Evolutionary conservation across 2,329 filamentous ascomycete species (phyloP), one percentile per base, ranked within the genome.

Genomic region (Aureobasidium musti): DNA sequence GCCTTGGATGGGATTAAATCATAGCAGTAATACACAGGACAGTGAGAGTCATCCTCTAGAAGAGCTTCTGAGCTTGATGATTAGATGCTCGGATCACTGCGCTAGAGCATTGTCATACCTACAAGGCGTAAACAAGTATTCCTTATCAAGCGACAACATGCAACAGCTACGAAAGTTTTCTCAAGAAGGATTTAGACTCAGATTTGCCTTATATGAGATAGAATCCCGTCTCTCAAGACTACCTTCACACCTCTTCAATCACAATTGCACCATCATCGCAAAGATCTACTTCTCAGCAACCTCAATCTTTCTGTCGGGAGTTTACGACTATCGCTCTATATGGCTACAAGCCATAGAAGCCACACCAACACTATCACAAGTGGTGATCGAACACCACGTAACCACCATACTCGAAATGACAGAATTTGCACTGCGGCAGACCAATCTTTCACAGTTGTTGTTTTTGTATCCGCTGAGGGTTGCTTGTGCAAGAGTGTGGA

Each of bases 41-140:
- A 33, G 2, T 17, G 33, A 54, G 10, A 7, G 4, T 5, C 53
- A 57, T 28, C 35, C 53, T 10, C 19, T 57, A 5, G 23, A 57
- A 2, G 11, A 41, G 4, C 21, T 57, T 8, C 23, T 57, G 6
- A 10, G n/a, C 5, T 13, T 57, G 35, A 57, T 57, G 53, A 21
- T 57, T 21, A 26, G 14, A 57, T 57, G 53, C n/a, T 57, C 53
- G 17, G 53, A 57, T 41, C 53, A 57, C 17, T 57, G 53, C 35
- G 28, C 21, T 1, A 39, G 21, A 21, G 14, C 23, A n/a, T 30
- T 57, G 14, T 35, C 13, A 13, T 57, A 57, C 11, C 53, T 57
- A 5, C 14, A 57, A 19, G 11, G 17, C 13, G 8, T 56, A 7
- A n/a, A 56, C 35, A 6, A 21, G 11, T 10, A 3, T 5, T 8